A percentile compares a stretch with the other conserved stretches of the same genome.
phyloP scores from a whole-genome alignment of 495 filamentous ascomycete species.

The Penicillium lagena region DNA sequence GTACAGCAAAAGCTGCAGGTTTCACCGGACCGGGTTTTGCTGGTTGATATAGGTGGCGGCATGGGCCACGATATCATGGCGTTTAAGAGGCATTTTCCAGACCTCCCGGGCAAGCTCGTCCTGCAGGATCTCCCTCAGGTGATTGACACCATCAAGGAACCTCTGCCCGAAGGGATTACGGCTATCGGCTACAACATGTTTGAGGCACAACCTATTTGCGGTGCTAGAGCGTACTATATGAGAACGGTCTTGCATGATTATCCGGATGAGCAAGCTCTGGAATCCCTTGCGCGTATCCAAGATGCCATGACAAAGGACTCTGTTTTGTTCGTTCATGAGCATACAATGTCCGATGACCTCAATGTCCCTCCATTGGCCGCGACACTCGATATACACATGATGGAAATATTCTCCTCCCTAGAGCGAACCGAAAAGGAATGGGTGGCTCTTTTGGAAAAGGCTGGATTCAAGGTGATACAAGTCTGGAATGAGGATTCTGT shows the following conservation, averaged over 20 bases:
- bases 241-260: constrained; percentile 41
- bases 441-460: constrained; percentile 23
- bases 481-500: constrained; percentile 4
- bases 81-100: constrained; percentile 15
- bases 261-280: constrained; percentile 31
- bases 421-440: constrained; percentile 24
- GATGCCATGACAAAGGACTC: constrained; percentile 36
- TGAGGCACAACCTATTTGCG: constrained; percentile 36
- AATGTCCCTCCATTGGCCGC: constrained; percentile 25
- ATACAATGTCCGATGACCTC: constrained; percentile 26
- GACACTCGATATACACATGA: constrained; percentile 34
- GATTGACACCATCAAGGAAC: constrained; percentile 15
- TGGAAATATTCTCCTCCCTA: constrained; percentile 19
- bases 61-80: constrained; percentile 38
- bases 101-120: constrained; percentile 30
- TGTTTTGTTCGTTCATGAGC: constrained; percentile 31
- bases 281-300: constrained; percentile 28
- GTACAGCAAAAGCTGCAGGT: constrained; percentile 8
- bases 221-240: constrained; percentile 23
- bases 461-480: constrained; percentile 52
- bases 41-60: constrained; percentile 41
- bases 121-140: constrained; percentile 35
- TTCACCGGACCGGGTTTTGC: constrained; percentile 19
- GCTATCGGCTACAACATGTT: constrained; percentile 39
- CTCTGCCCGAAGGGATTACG: constrained; percentile 16